phyloP scores from a whole-genome alignment of 2,329 filamentous ascomycete species.

The Chalaropsis ovoidea region DNA sequence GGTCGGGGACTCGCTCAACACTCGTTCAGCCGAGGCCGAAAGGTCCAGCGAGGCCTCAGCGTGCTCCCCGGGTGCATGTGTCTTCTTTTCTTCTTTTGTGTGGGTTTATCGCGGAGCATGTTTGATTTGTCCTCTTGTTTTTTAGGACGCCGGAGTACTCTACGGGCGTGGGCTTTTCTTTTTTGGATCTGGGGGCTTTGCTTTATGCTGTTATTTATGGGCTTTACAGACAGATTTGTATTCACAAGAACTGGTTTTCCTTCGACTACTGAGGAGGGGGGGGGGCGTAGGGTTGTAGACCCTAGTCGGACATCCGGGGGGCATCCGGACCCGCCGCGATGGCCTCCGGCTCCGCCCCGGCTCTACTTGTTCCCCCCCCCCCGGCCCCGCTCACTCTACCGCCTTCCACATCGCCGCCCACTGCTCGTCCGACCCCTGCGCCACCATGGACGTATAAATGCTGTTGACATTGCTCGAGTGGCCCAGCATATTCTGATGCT shows the following conservation, averaged over 20 bases:
- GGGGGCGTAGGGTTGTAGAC: too few relatives aligned
- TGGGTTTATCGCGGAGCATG: background rate
- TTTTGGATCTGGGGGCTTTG: background rate
- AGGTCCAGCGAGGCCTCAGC: too few relatives aligned
- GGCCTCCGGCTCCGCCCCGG: too few relatives aligned
- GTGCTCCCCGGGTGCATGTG: too few relatives aligned
- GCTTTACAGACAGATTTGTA: too few relatives aligned
- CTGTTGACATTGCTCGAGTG: conserved; percentile 31
- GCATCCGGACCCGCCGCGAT: too few relatives aligned
- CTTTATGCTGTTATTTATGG: too few relatives aligned
- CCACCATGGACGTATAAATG: conserved; percentile 28
- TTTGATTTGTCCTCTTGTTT: conserved; percentile 4
- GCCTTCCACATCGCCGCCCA: conserved; percentile 30
- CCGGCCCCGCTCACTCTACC: conserved; percentile 29
- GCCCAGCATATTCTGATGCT: conserved; percentile 31
- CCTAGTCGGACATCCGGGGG: too few relatives aligned
- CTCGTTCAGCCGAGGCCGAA: too few relatives aligned
- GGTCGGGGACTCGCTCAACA: too few relatives aligned
- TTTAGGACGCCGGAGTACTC: background rate
- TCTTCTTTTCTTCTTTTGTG: conserved; percentile 3
- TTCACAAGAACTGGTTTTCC: too few relatives aligned
- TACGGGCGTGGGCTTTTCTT: background rate
- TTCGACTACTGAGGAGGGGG: too few relatives aligned
- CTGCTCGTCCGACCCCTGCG: conserved; percentile 26
- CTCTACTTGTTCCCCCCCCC: background rate